Evolutionary conservation across 192 early-diverging fungal species (phyloP).

Genomic region (Gonapodya prolifera): DNA sequence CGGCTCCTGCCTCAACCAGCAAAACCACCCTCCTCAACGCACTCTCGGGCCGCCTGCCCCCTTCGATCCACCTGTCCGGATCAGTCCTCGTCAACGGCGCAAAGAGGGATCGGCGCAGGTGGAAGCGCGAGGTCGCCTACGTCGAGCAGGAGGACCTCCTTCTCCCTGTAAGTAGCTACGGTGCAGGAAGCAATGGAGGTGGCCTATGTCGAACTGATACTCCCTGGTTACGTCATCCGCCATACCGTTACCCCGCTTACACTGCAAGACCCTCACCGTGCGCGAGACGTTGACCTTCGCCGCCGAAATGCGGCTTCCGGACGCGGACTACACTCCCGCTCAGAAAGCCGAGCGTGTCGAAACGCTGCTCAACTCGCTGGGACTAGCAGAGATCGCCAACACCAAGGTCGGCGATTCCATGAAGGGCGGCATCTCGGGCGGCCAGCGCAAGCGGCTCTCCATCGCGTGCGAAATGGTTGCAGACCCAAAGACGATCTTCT

Average conservation of each 20-base stretch:
- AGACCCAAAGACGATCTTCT: not conserved
- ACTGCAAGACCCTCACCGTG: conserved; percentile 3
- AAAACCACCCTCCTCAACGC: conserved; percentile 10
- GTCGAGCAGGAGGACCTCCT: not conserved
- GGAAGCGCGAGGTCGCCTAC: not conserved
- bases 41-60: conserved; percentile 61
- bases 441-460: not conserved
- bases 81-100: conserved; percentile 59
- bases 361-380: not conserved
- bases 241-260: no score
- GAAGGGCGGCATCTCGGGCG: not conserved
- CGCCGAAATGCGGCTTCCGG: not conserved
- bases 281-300: not conserved
- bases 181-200: not conserved
- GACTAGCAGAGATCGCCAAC: not conserved
- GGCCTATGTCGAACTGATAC: not conserved
- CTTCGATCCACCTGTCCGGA: conserved; percentile 43
- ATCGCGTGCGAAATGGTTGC: not conserved
- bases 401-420: not conserved
- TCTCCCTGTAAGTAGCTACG: not conserved
- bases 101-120: not conserved
- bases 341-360: not conserved
- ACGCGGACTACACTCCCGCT: not conserved
- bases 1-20: not conserved
- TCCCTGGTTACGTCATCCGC: not conserved